Evolutionary conservation across 164 flowering plant species (phyloP).

Genomic region (Vitis vinifera): ASM3070453v1 NC_081820.1:1932501-1933000

Average conservation of each 20-base stretch:
- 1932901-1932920: too few species aligned
- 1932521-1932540: neutral
- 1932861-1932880: neutral
- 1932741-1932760: neutral
- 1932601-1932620: neutral
- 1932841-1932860: neutral
- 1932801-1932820: neutral
- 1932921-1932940: neutral
- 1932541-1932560: neutral
- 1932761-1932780: slow-evolving; percentile 3
- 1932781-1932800: neutral
- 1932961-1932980: neutral
- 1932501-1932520: neutral
- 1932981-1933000: neutral
- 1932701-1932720: neutral
- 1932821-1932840: neutral
- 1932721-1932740: too few species aligned
- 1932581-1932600: neutral
- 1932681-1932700: neutral
- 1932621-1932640: neutral
- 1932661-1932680: neutral
- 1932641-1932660: neutral
- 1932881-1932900: slow-evolving; percentile 2
- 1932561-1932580: neutral
- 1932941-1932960: neutral